Conservation (phyloP, 2,329 filamentous ascomycete species). For the Neocatenulostroma microsporum region DNA sequence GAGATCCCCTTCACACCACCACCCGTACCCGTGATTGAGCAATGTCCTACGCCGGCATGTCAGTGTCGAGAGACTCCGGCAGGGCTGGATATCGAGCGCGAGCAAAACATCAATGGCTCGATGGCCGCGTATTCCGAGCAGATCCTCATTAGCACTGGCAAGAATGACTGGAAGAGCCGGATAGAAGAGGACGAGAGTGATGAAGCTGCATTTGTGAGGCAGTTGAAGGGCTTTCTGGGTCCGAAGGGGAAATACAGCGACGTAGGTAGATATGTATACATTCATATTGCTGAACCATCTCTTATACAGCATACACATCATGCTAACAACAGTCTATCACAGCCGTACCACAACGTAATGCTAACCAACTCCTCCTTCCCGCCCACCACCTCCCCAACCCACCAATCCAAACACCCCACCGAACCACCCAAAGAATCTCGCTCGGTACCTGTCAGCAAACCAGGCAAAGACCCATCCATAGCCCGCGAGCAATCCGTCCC, state of each 20-base stretch:
- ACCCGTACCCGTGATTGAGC: slow-evolving; percentile 41
- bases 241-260: slow-evolving; percentile 38
- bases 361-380: slow-evolving; percentile 69
- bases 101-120: slow-evolving; percentile 62
- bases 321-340: too few species aligned
- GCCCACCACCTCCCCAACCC: slow-evolving; percentile 34
- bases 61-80: slow-evolving; percentile 59
- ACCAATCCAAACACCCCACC: slow-evolving; percentile 9
- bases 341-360: slow-evolving; percentile 80
- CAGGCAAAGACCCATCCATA: slow-evolving; percentile 23
- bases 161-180: slow-evolving; percentile 69
- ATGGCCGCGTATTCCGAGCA: slow-evolving; percentile 76
- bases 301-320: too few species aligned
- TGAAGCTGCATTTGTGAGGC: slow-evolving; percentile 52
- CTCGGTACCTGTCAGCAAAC: slow-evolving; percentile 13
- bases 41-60: slow-evolving; percentile 71
- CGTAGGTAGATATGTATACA: slow-evolving; percentile 36
- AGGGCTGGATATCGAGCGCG: slow-evolving; percentile 66
- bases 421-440: slow-evolving; percentile 10
- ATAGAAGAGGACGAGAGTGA: slow-evolving; percentile 69
- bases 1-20: slow-evolving; percentile 26
- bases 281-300: too few species aligned
- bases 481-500: slow-evolving; percentile 14
- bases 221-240: slow-evolving; percentile 53
- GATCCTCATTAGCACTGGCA: slow-evolving; percentile 73